Percentiles rank a stretch among this genome's conserved stretches.
Conservation (phyloP, 2,329 filamentous ascomycete species). For the Xylaria arbuscula region DNA sequence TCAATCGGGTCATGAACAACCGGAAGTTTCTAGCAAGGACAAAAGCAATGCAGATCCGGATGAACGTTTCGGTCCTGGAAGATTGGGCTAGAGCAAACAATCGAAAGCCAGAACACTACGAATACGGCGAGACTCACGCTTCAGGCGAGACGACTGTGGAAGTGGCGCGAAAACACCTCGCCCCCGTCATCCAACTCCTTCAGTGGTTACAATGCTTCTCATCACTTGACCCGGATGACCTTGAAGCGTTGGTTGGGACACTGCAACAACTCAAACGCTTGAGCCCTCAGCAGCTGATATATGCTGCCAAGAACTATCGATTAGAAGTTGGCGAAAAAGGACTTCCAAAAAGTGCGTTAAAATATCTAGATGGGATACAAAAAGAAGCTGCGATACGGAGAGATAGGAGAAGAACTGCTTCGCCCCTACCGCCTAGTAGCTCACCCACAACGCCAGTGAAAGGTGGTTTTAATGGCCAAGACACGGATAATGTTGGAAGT, state of each 20-base stretch:
- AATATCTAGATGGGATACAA: conserved; percentile 84
- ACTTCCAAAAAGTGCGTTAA: conserved; percentile 86
- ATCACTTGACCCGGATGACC: conserved; percentile 83
- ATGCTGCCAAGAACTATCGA: conserved; percentile 91
- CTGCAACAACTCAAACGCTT: conserved; percentile 88
- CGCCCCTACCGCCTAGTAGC: conserved; percentile 54
- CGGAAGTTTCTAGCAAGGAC: conserved; percentile 93
- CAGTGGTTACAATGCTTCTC: conserved; percentile 99
- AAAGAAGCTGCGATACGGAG: conserved; percentile 74
- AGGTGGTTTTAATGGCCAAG: conserved; percentile 56
- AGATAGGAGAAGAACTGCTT: conserved; percentile 62
- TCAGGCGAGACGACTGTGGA: conserved; percentile 90
- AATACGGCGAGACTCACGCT: conserved; percentile 86
- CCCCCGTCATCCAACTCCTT: conserved; percentile 89
- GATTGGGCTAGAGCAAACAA: conserved; percentile 97
- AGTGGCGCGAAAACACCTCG: conserved; percentile 83
- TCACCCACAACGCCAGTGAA: conserved; percentile 53
- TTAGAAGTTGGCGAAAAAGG: conserved; percentile 96
- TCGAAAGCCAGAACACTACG: conserved; percentile 92
- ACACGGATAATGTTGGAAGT: conserved; percentile 57
- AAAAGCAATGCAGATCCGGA: conserved; percentile 99
- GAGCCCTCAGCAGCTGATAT: conserved; percentile 88
- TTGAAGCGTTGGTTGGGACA: conserved; percentile 88
- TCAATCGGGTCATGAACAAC: conserved; percentile 98
- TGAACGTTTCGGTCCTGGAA: conserved; percentile 95